Evolutionary conservation across 2,329 filamentous ascomycete species (phyloP).

Genomic region (Sarocladium brachiariae): DNA sequence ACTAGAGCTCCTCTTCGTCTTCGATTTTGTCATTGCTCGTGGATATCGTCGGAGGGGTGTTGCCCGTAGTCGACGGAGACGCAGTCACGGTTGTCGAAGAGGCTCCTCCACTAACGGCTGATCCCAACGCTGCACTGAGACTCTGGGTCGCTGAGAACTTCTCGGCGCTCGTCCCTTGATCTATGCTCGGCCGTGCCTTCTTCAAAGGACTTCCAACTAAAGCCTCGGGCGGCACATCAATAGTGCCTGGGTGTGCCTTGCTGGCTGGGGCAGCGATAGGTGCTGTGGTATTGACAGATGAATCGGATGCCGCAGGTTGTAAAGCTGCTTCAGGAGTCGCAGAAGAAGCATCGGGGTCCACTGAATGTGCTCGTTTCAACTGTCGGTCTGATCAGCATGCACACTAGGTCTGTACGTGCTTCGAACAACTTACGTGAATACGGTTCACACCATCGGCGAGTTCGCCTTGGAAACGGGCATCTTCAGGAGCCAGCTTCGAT

Average conservation of each 20-base stretch:
- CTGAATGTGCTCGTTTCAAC: constrained; percentile 77
- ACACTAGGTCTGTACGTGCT: too few species aligned
- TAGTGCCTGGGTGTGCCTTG: constrained; percentile 16
- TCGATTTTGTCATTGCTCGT: constrained; percentile 19
- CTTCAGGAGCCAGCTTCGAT: constrained; percentile 58
- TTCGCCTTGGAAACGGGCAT: constrained; percentile 65
- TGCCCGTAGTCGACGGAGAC: constrained; percentile 14
- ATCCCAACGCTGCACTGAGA: constrained; percentile 28
- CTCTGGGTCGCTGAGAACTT: constrained; percentile 24
- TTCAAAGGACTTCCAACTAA: constrained; percentile 66
- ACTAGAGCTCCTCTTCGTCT: constrained; percentile 34
- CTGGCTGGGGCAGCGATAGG: constrained; percentile 14
- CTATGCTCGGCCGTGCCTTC: constrained; percentile 60
- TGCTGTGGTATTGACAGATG: constrained; percentile 7
- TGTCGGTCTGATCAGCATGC: constrained; percentile 28
- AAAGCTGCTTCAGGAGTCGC: constrained; percentile 26
- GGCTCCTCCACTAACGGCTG: constrained; percentile 15
- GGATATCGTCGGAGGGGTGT: background rate
- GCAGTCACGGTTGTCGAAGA: background rate
- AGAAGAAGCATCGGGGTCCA: constrained; percentile 50
- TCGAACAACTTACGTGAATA: constrained; percentile 68
- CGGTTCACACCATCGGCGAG: constrained; percentile 74
- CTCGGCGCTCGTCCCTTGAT: constrained; percentile 19
- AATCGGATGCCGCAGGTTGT: constrained; percentile 22
- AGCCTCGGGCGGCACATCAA: constrained; percentile 29